Percentiles rank a stretch among this genome's conserved stretches.
phyloP scores from a whole-genome alignment of 176 grass and related monocot genomes.

The Dendrocalamus sinicus region DNA sequence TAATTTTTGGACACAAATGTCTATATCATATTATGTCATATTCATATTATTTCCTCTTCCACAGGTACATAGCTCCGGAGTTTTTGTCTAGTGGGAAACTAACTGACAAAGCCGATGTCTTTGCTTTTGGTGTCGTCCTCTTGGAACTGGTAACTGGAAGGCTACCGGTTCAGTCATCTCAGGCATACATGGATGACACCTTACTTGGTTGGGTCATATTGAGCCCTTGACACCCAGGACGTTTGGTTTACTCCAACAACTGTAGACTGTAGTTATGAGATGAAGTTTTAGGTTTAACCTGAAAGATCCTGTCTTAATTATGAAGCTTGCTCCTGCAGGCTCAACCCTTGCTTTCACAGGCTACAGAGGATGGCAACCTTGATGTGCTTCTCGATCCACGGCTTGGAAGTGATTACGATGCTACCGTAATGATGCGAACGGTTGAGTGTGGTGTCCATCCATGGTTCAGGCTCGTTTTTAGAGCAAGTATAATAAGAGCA shows the following conservation, averaged over 20 bases:
- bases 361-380: too few relatives aligned
- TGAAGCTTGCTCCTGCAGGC: neutral
- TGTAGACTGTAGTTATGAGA: neutral
- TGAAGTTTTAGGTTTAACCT: neutral
- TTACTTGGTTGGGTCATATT: conserved; percentile 59
- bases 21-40: neutral
- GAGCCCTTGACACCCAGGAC: neutral
- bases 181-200: conserved; percentile 60
- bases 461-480: conserved; percentile 63
- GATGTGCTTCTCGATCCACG: too few relatives aligned
- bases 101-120: conserved; percentile 61
- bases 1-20: neutral
- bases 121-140: conserved; percentile 62
- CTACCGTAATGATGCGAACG: too few relatives aligned
- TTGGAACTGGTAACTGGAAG: conserved; percentile 61
- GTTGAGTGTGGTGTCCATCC: conserved; percentile 52
- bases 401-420: too few relatives aligned
- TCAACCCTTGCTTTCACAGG: too few relatives aligned
- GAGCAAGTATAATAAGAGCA: too few relatives aligned
- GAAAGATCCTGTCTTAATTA: neutral
- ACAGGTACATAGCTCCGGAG: too few relatives aligned
- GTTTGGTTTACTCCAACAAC: neutral
- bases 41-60: neutral
- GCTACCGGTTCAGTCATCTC: conserved; percentile 53
- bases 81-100: too few relatives aligned